Base-by-base conservation (phyloP, 164 flowering plant species). In the Pachysandra terminalis region DNA sequence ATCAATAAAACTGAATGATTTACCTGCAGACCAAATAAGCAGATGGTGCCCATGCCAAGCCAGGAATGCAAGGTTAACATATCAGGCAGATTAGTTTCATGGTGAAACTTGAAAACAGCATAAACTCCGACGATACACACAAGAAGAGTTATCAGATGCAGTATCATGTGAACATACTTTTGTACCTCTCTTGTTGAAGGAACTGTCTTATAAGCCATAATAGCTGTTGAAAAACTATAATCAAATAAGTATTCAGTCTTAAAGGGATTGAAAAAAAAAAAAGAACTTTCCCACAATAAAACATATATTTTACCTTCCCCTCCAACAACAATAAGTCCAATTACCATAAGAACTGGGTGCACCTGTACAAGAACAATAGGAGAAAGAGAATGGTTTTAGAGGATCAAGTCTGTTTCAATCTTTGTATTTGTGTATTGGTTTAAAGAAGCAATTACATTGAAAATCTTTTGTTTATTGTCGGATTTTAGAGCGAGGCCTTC, bases 31-130 rank as follows among this genome's bases (percentile, higher is more conserved):
- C 78, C 83, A 68, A 78, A 87, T 24, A 86, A 71, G 81, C 71
- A 80, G 71, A 91, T 80, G 79, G 93, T 82, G 69, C 73, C 63
- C 17, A 91, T 76, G 49, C 97, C 96, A 1, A 91, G 59, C 97
- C 97, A 91, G 19, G 93, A 85, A 79, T 91, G 96, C 53, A 91
- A 63, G 61, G 83, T 76, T 58, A 69, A 59, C 74, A 90, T 56
- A 27, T 87, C 27, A 3, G 81, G 64, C 2, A 35, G 15, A 1
- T 60, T 45, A 2, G 12, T 16, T 59, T 84, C 88, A 27, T 81
- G 23, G 51, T 90, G 86, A 69, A 54, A 91, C 77, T 85, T 85
- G 85, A 88, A 85, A 41, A 63, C 82, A 6, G 86, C 85, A 69
- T 51, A 75, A 28, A 88, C 40, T 3, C 97, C 97, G 6, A 91